These are phyloP conservation scores for Xanthoconium purpureum DNA, from an alignment of 768 basidiomycete species.

Conservation along the genomic window DNA sequence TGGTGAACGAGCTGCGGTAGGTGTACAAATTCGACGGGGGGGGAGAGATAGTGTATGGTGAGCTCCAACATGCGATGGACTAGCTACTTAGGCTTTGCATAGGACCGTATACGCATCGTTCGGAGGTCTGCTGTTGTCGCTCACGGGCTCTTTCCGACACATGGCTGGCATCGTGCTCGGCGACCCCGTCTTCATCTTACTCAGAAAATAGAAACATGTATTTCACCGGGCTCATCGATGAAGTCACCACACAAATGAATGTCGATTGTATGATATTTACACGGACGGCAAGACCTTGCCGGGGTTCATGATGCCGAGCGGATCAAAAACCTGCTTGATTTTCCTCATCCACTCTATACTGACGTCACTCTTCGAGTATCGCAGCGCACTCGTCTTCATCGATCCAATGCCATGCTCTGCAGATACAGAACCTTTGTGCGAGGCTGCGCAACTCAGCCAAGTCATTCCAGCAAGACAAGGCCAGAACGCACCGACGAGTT, in stretches of 20 bases:
- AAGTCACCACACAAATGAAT: conserved; percentile 6
- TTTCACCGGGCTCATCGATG: conserved; percentile 5
- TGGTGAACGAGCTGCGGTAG: conserved; percentile 38
- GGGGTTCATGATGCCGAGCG: conserved; percentile 89
- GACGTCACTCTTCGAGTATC: conserved; percentile 77
- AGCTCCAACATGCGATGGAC: neutral
- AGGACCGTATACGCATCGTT: conserved; percentile 97
- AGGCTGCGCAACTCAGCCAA: conserved; percentile 41
- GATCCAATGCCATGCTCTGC: conserved; percentile 97
- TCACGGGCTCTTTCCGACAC: conserved; percentile 90
- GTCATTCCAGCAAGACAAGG: neutral
- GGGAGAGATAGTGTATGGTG: conserved; percentile 72
- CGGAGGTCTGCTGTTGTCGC: conserved; percentile 90
- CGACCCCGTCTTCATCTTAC: conserved; percentile 85
- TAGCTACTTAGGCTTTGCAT: conserved; percentile 1
- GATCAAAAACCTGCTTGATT: conserved; percentile 88
- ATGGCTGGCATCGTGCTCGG: conserved; percentile 90
- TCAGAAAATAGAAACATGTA: conserved; percentile 59
- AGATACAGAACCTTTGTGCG: conserved; percentile 85
- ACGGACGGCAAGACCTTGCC: conserved; percentile 61
- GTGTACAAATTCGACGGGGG: conserved; percentile 96
- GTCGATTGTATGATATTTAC: neutral
- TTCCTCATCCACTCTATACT: conserved; percentile 88
- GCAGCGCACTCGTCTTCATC: conserved; percentile 88
- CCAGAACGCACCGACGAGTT: conserved; percentile 68